Conservation (phyloP, 176 grass and related monocot genomes). For the Oryza rufipogon region DNA sequence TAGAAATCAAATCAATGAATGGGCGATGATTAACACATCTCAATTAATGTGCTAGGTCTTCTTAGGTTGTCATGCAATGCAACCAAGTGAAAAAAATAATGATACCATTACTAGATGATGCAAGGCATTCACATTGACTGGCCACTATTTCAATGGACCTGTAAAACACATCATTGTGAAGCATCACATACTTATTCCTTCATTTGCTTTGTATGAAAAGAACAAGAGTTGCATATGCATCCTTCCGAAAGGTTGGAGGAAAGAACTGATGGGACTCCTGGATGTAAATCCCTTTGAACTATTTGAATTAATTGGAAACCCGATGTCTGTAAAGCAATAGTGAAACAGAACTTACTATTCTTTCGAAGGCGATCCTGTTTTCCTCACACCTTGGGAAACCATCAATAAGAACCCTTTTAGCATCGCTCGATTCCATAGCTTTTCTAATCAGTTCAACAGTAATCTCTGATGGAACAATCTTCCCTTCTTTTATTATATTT, state of each 20-base stretch:
- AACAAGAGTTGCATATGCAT: neutral
- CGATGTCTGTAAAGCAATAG: conserved; percentile 2
- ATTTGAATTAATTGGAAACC: neutral
- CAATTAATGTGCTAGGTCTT: neutral
- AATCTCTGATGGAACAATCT: conserved; percentile 94
- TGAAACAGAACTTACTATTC: conserved; percentile 67
- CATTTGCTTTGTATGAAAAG: neutral
- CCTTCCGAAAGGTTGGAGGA: neutral
- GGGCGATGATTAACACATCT: neutral
- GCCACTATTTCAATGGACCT: neutral
- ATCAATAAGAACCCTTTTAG: conserved; percentile 82
- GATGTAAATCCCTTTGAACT: neutral
- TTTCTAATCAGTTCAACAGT: conserved; percentile 76
- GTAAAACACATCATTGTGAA: neutral
- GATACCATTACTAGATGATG: neutral
- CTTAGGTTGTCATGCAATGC: neutral
- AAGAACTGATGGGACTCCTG: neutral
- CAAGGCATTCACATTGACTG: neutral
- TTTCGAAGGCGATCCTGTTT: conserved; percentile 92
- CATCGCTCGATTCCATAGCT: conserved; percentile 62
- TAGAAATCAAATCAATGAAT: conserved; percentile 12
- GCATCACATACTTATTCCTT: neutral
- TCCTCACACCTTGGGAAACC: conserved; percentile 94
- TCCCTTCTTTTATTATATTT: conserved; percentile 85
- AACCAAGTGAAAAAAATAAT: neutral